Evolutionary conservation across 805 yeast species (phyloP), one percentile per base, ranked within the genome.

Genomic region (Schwanniomyces pseudopolymorphus): DNA sequence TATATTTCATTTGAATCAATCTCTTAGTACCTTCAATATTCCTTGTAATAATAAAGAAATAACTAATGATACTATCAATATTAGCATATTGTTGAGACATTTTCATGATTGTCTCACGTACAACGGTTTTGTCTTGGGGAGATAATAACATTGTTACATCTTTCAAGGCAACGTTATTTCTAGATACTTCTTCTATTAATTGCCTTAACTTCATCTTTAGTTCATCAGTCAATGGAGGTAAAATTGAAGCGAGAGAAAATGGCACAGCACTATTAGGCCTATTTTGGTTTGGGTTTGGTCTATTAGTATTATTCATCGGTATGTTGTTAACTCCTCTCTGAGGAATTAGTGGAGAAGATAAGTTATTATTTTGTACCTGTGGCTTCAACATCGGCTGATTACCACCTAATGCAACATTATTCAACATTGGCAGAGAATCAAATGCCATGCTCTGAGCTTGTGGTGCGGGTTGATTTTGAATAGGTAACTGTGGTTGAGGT

Each of bases 11-110:
- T 60, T 87, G 91, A 49, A 90, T 75, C 48, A 90, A 77, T 54
- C 87, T 79, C 57, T 81, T 83, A 1, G 96, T 85, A 8, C 88
- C 91, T 42, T 83, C 87, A 41, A 75, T 78, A 61, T 86, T 87
- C 55, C 84, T 82, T 1, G 96, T 86, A 49, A 88, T 72, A 48
- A 85, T 78, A 59, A 80, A 89, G 57, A 87, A 88, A 58, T 87
- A 83, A 31, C 95, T 89, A 35, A 88, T 81, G 37, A 89, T 73
- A 49, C 84, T 84, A 59, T 89, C 95, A 14, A 86, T 85, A 51
- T 84, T 78, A 31, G 82, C 75, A 63, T 79, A 81, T 52, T 85
- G 75, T 56, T 81, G 85, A 26, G 87, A 73, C 25, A 80, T 71
- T 36, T 73, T 75, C 38, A 70, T 73, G 54, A 82, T 75, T 21